phyloP scores from a whole-genome alignment of 2,329 filamentous ascomycete genomes.

The Aspergillus brunneoviolaceus region DNA sequence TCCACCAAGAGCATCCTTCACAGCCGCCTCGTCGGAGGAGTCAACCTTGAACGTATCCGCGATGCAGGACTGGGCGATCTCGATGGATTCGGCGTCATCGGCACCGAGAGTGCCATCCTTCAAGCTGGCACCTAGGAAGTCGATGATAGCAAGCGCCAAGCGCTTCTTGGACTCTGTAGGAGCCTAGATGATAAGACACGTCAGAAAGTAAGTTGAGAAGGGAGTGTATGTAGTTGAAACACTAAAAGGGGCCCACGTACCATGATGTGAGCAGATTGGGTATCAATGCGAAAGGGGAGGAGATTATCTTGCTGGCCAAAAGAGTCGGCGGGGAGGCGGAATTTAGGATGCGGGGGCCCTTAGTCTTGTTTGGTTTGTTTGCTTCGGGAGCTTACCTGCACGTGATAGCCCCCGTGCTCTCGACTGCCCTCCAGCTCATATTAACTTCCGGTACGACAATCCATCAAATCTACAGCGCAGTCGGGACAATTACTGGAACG shows the following conservation, averaged over 20 bases:
- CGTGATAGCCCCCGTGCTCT: slow-evolving; percentile 17
- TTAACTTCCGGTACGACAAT: slow-evolving; percentile 7
- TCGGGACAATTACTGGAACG: slow-evolving; percentile 12
- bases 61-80: slow-evolving; percentile 93
- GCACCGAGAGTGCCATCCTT: slow-evolving; percentile 83
- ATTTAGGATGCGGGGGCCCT: slow-evolving; percentile 21
- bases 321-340: slow-evolving; percentile 19
- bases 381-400: slow-evolving; percentile 13
- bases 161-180: slow-evolving; percentile 68
- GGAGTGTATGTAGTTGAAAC: background rate
- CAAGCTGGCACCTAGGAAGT: slow-evolving; percentile 83
- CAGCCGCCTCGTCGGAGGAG: slow-evolving; percentile 69
- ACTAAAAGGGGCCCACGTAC: slow-evolving; percentile 12
- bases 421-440: slow-evolving; percentile 7
- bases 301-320: slow-evolving; percentile 11
- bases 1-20: slow-evolving; percentile 74
- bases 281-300: slow-evolving; percentile 1
- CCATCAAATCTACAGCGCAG: slow-evolving; percentile 4
- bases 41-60: slow-evolving; percentile 94
- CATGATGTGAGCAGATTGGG: slow-evolving; percentile 17
- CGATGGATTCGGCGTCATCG: slow-evolving; percentile 90
- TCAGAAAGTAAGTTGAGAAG: background rate
- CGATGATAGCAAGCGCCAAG: slow-evolving; percentile 93
- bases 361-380: slow-evolving; percentile 21
- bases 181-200: slow-evolving; percentile 29